Base-by-base conservation (phyloP, 176 grass and related monocot genomes). In the Rhipidocladum racemiflorum region DNA sequence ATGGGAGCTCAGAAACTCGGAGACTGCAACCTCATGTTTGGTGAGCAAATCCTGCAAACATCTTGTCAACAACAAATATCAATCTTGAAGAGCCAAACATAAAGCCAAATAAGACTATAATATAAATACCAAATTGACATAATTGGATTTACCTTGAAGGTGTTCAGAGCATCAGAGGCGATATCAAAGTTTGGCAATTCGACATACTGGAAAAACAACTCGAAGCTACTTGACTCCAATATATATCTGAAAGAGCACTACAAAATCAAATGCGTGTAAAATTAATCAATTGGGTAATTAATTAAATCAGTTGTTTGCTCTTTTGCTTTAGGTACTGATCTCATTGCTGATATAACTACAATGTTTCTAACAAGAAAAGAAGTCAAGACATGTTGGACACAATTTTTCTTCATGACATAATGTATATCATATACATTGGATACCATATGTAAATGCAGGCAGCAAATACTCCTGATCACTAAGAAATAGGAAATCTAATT, bases 211-310 rank as follows among this genome's bases (percentile, higher is more conserved):
- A 99, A 99, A 87, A 99, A 95, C 56, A 99, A 90, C 45, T 96
- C 97, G 23, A 99, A 99, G 91, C 93, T 99, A 84, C 76, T 89
- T 84, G 96, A 99, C 83, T 90, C 92, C 73, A 99, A 70, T 84
- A 99, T 91, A 84, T 95, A 95, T 99, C 97, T 99, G 97, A 99
- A 99, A 99, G 81, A 95, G 87, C 84, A 92, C 83, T 85, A 94
- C 88, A 92, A 92, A 93, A 87, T 94, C 90, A 94, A 90, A 94
- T 94, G 81, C 78, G 88, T 87, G 85, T 9, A 94, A 83, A 90
- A 88, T 85, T 74, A 91, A 88, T 87, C 24, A 59, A 79, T 61
- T 74, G 24, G 11, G 27, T 77, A 87, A 80, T 62, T 86, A 49
- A 57, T 77, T 86, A 21, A 44, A 55, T 55, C 7, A 30, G 20